Evolutionary conservation across 2,329 filamentous ascomycete genomes (phyloP), one percentile per base, ranked within the genome.

Genomic region (Exophiala phaeomuriformis): DNA sequence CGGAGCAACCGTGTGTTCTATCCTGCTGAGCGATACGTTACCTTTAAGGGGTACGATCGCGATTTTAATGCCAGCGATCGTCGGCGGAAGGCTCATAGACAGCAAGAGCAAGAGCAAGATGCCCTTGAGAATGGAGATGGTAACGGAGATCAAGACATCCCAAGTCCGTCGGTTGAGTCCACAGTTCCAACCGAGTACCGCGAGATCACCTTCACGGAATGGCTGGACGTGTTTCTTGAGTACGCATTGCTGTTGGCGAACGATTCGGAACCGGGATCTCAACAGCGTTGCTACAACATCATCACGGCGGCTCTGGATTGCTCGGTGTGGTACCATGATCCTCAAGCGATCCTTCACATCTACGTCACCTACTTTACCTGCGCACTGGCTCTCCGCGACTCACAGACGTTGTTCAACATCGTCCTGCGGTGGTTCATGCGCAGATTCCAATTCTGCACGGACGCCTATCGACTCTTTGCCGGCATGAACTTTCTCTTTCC

Each of bases 181-280:
- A 19, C 42, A 39, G 5, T 49, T 31, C 46, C 64, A 8, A 65
- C 64, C 10, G 67, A 76, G 36, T 90, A 89, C 65, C 84, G 88
- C 61, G 86, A 86, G 5, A 87, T 97, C 44, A 75, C 83, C 0
- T 95, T 97, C 65, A 77, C 84, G 53, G 79, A 83, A 44, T 98
- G 93, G 93, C 78, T 96, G 2, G 87, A 94, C 61, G 77, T 95
- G 0, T 95, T 98, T 66, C 78, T 94, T 35, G 87, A 93, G 64
- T 94, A 94, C 66, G 86, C 90, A 2, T 77, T 96, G 45, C 77
- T 84, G 3, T 78, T 93, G 32, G 86, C 90, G 5, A 52, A 51
- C n/a, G 37, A 82, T 40, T 73, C 77, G 19, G 83, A 83, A 33
- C 81, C 85, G 45, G 75, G 79, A 9, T 77, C 84, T 40, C 84